Base-by-base conservation (phyloP, 805 yeast species). In the Saccharomycopsis javanensis region DNA sequence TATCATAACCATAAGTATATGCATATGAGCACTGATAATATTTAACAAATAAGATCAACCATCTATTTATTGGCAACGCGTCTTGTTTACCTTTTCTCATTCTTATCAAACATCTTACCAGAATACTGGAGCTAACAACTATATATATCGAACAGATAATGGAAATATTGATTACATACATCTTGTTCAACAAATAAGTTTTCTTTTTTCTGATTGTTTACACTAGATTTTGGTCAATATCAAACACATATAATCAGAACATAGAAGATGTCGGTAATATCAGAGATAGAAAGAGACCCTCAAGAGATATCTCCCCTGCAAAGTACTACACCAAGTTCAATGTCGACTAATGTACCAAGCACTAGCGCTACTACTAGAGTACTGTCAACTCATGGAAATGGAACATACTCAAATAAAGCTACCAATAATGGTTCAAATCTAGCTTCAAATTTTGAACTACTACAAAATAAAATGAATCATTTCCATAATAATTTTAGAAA, bases 381-480 rank as follows among this genome's bases (percentile, higher is more conserved):
- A n/a, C n/a, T n/a, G n/a, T 31, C 35, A 31, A 15, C 35, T 11
- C 10, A 42, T 16, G 48, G 27, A 20, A 42, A 25, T 11, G 11
- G 2, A 7, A 4, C 23, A 16, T 42, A 42, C 23, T 15, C n/a
- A 7, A 16, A 25, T 23, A 42, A 42, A 20, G 15, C 23, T 11
- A 25, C 18, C 46, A 38, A 11, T 18, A n/a, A 11, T n/a, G 28
- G 23, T n/a, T 23, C 48, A 15, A 42, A 25, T 13, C 1, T 42
- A 16, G 25, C 23, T 20, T 25, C 48, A 2, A 42, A 42, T 25
- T 42, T 42, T n/a, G 53, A 57, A 16, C 46, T 48, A 13, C 20
- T 60, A 35, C 55, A 55, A 20, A 42, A 51, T 10, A 57, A 57
- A 45, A 55, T 57, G 60, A 38, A 50, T 8, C 35, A 50, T 23